Evolutionary conservation across 2,329 filamentous ascomycete genomes (phyloP), one percentile per base, ranked within the genome.

Genomic region (Cladophialophora yegresii): DNA sequence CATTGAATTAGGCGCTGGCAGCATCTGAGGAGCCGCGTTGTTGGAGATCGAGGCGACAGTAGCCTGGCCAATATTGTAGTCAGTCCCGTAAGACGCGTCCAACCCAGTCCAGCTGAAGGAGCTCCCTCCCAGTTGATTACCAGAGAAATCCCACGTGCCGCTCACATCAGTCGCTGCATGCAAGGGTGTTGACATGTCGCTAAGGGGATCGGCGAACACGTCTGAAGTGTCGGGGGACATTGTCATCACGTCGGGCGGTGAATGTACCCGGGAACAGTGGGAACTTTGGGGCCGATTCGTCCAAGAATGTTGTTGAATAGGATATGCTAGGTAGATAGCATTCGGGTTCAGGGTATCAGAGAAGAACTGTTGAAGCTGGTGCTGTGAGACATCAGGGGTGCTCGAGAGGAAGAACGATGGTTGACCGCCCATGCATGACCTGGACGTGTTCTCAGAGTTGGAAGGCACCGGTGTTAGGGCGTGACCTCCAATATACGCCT

Each of bases 361-460:
- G 50, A 69, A 69, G 43, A 68, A 66, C 30, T 66, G 61, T 47
- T 67, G 58, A n/a, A 70, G 53, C 47, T 68, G 61, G 36, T 67
- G 62, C 54, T 65, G 66, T 26, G 64, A 68, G 9, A 68, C 59
- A 23, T 50, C 61, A 47, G 66, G 64, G 9, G 66, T 68, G 26
- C 54, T 63, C 7, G 66, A 68, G 23, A 70, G 62, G 53, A 68
- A 68, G 51, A 69, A 70, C 3, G 63, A 60, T 32, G 68, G 65
- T 20, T 63, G 65, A 23, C 70, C 70, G 22, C 70, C 70, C 67
- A 69, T 71, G 53, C 70, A 71, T 5, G 68, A 69, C n/a, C 54
- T 62, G 33, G 66, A 58, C 45, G 62, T 64, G 26, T 47, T 56
- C 28, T 63, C 54, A n/a, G 65, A 56, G 9, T 62, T 56, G 22